phyloP scores from a whole-genome alignment of 495 filamentous ascomycete species.

The Cudoniella acicularis region DNA sequence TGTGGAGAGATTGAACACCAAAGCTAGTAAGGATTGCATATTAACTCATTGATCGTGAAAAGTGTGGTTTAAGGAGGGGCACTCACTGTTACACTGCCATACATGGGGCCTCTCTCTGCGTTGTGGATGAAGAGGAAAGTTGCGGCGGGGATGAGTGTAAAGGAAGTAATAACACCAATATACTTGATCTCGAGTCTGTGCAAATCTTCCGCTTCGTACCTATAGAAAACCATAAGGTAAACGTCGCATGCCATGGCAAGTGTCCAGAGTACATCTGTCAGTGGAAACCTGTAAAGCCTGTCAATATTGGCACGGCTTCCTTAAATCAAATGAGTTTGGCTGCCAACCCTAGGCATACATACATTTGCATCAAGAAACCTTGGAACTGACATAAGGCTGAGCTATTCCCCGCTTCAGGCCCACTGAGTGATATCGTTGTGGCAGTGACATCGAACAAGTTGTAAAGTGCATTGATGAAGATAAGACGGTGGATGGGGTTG shows the following conservation, averaged over 20 bases:
- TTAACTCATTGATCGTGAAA: neutral
- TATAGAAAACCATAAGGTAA: constrained; percentile 41
- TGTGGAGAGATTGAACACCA: constrained; percentile 45
- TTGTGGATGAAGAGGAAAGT: constrained; percentile 39
- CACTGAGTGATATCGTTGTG: constrained; percentile 43
- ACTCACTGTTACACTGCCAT: constrained; percentile 40
- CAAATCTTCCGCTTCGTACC: constrained; percentile 36
- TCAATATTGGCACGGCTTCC: neutral
- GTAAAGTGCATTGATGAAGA: constrained; percentile 45
- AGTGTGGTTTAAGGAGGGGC: neutral
- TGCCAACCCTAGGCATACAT: constrained; percentile 9
- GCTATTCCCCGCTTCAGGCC: constrained; percentile 33
- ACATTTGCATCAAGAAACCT: constrained; percentile 47
- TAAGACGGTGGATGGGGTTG: constrained; percentile 45
- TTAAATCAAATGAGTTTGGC: neutral
- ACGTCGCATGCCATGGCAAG: constrained; percentile 44
- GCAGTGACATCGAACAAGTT: constrained; percentile 43
- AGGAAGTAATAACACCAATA: constrained; percentile 30
- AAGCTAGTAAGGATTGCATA: constrained; percentile 23
- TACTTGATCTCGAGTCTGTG: constrained; percentile 41
- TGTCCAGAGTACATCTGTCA: constrained; percentile 49
- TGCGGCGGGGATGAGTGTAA: constrained; percentile 41
- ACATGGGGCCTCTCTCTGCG: constrained; percentile 37
- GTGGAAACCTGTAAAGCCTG: constrained; percentile 37
- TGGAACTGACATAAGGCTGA: constrained; percentile 45